Base-by-base conservation (phyloP, 768 basidiomycete species). In the Phlegmacium glaucopus region DNA sequence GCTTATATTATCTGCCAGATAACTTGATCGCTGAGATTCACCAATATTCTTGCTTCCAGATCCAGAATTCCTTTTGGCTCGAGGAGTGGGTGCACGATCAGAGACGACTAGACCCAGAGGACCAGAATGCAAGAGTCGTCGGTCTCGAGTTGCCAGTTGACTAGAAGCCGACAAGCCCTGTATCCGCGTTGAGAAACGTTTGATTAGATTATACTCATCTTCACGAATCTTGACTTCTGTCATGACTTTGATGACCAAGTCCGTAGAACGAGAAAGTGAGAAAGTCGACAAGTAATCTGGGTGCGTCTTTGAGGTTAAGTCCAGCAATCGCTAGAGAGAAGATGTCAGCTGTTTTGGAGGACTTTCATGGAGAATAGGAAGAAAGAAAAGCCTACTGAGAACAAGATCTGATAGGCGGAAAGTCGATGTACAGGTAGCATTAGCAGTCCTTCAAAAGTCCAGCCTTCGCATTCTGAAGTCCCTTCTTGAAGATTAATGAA, bases 181-280 rank as follows among this genome's bases (percentile, higher is more conserved):
- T 50, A 94, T 79, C 0, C 77, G 75, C 6, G 66, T 61, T 11
- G 80, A 67, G 15, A 90, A 72, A 15, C 73, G 64, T 61, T 87
- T 87, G 28, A 90, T 71, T 30, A 80, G 65, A n/a, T 83, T 82
- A 60, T 94, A 90, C 51, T 92, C 90, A 46, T 93, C 90, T 63
- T 94, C 92, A 15, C 90, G 79, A 9, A 77, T 66, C 59, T 94
- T 93, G 52, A 94, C 90, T 57, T 92, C 91, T 34, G 83, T 82
- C 67, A 96, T 78, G 2, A 86, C 84, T 22, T 81, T 78, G 49
- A 94, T 82, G 36, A 85, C 77, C 52, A 83, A 67, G 49, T 88
- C 82, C 13, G 82, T 85, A 3, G 83, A 78, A 50, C 83, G 78
- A 17, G 84, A 68, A 50, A 82, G 74, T 12, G 78, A 83, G 42